Base-by-base conservation (phyloP, 73 alveolate genomes). In the Paramecium pentaurelia region DNA sequence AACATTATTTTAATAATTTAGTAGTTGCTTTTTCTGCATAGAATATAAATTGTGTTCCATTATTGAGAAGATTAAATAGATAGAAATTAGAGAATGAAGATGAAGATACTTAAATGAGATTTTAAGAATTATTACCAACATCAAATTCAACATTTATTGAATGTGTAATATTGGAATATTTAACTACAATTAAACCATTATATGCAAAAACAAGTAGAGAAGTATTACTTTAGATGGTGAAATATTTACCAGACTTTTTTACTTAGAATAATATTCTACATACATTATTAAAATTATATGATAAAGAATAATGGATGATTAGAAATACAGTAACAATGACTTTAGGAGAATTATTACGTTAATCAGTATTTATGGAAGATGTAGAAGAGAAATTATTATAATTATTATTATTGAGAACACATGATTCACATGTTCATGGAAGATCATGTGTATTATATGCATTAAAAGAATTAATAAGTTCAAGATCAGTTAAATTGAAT, bases 371-470 rank as follows among this genome's bases (percentile, higher is more conserved):
- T 30, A 22, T 22, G 34, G 88, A 75, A 11, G 88, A 75, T 34
- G 58, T 75, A 1, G 38, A 37, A n/a, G 49, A 75, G 18, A 37
- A 22, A 12, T 14, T 75, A 37, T 14, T 40, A 16, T 11, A 75
- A 37, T 37, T 75, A 4, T 75, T 75, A 75, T 32, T 75, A 22
- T 34, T 32, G 32, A 75, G 88, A 75, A 37, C 38, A n/a, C 68
- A 75, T 75, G 88, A 75, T 75, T 40, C 58, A 34, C 58, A 75
- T 40, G 88, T 75, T 14, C 88, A 75, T 75, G 88, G 60, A 14
- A 75, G 88, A 75, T 75, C 88, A 0, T 75, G 88, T 75, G 88
- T 75, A 14, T 34, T 37, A 12, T 75, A 75, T 37, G 14, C 12
- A 75, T 37, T 75, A 75, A 40, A 45, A 36, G 60, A 34, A 16